Conservation (phyloP, 169 alveolate species). For the Plasmodium inui region DNA sequence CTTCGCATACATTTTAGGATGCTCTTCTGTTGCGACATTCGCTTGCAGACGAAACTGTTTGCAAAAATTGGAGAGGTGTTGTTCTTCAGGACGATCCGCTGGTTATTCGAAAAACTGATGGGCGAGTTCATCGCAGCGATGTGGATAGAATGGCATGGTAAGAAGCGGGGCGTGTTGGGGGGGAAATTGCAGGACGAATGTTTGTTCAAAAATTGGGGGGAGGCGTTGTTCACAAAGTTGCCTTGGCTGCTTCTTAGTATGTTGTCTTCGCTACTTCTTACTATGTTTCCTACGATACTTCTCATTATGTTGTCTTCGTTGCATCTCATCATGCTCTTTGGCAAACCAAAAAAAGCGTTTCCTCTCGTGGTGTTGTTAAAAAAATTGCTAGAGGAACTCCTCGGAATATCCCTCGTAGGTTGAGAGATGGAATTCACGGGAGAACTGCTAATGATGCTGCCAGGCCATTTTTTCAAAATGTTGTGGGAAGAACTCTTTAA, state of each 20-base stretch:
- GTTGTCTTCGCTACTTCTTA: not conserved
- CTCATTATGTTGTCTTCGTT: not conserved
- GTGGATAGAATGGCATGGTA: not conserved
- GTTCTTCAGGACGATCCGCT: not conserved
- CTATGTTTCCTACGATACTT: no score
- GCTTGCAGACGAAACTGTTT: not conserved
- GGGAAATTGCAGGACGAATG: not conserved
- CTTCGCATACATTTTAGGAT: not conserved
- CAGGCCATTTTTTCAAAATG: not conserved
- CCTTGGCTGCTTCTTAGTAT: not conserved
- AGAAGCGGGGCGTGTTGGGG: not conserved
- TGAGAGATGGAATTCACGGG: not conserved
- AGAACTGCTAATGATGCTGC: not conserved
- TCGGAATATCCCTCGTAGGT: not conserved
- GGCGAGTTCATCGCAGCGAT: not conserved
- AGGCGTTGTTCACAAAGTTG: not conserved
- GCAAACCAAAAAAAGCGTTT: not conserved
- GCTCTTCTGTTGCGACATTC: conserved; percentile 3
- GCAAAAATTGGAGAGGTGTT: not conserved
- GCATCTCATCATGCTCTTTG: not conserved
- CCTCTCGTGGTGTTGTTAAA: not conserved
- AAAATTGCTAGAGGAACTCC: not conserved
- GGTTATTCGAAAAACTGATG: not conserved
- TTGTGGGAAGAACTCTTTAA: not conserved
- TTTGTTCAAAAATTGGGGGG: not conserved